phyloP scores from a whole-genome alignment of 2,329 filamentous ascomycete genomes.

The Dactylellina haptotyla region DNA sequence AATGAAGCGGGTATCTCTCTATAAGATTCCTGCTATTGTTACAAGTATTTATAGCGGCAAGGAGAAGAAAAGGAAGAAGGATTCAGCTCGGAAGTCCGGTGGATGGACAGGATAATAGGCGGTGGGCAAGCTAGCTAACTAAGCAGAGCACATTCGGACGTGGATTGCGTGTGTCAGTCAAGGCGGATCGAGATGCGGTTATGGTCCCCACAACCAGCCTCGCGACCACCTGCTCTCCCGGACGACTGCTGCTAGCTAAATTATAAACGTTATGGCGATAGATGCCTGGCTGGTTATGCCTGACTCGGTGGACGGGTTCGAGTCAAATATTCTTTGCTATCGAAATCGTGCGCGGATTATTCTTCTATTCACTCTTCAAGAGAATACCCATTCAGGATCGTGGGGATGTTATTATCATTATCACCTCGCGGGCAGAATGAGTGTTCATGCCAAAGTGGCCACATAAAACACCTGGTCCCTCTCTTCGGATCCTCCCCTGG shows the following conservation, averaged over 20 bases:
- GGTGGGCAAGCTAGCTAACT: not conserved
- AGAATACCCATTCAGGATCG: not conserved
- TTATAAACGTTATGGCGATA: constrained; percentile 47
- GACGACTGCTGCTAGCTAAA: constrained; percentile 28
- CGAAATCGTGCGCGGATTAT: no score
- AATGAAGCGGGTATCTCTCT: constrained; percentile 16
- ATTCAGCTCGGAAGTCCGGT: constrained; percentile 2
- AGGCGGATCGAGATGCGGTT: constrained; percentile 47
- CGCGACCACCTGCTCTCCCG: not conserved
- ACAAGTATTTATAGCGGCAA: not conserved
- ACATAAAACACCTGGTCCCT: no score
- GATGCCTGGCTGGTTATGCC: no score
- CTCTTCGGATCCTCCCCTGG: no score
- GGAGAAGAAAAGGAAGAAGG: constrained; percentile 5
- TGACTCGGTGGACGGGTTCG: no score
- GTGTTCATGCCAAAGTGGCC: constrained; percentile 38
- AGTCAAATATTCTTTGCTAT: no score
- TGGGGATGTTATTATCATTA: no score
- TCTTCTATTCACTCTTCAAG: no score
- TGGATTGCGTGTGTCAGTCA: constrained; percentile 41
- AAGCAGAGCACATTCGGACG: not conserved
- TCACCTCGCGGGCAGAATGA: not conserved
- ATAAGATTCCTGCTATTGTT: no score
- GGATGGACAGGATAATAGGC: not conserved
- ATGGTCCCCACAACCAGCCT: constrained; percentile 27